Evolutionary conservation across 257 asterid species (phyloP), one percentile per base, ranked within the genome.

Genomic region (Rehmannia glutinosa): DNA sequence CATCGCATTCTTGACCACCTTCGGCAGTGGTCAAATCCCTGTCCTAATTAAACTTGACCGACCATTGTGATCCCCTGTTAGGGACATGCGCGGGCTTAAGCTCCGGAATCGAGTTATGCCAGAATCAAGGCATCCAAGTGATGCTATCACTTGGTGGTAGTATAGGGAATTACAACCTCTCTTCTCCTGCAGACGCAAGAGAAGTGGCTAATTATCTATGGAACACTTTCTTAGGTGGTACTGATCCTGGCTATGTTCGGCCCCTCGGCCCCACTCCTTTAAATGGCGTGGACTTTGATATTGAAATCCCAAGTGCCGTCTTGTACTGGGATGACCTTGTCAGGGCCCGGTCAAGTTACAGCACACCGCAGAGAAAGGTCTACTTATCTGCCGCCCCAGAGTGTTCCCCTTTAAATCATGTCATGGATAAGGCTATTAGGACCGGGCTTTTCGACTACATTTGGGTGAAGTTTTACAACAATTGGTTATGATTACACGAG

Each of bases 391-490:
- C 92, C 0, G 86, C 89, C 20, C 92, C 92, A 3, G 84, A 81
- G 33, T 86, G 89, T 19, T 61, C 71, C 1, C 27, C 64, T 65
- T 87, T 87, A 0, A 87, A 83, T 35, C 62, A 45, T 6, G 47
- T 68, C 17, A 23, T 81, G 12, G 68, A 62, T 19, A 2, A 77
- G 1, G 90, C 93, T 3, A 74, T 83, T 9, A 19, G 8, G 12
- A 69, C 86, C 0, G 93, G 89, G 8, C 75, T 82, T 4, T 88
- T 86, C 55, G 87, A 86, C 74, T 84, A 71, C 21, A 82, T 88
- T 1, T 86, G 94, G 96, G 67, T 86, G 17, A 89, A 88, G 62
- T 86, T 88, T 28, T 88, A 86, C 77, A 82, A 89, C 70, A 89
- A 82, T 6, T 0, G 47, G 11, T 0, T 86, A 92, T 21, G 83